Conservation (phyloP, 495 filamentous ascomycete species). For the Cairneyella variabilis region DNA sequence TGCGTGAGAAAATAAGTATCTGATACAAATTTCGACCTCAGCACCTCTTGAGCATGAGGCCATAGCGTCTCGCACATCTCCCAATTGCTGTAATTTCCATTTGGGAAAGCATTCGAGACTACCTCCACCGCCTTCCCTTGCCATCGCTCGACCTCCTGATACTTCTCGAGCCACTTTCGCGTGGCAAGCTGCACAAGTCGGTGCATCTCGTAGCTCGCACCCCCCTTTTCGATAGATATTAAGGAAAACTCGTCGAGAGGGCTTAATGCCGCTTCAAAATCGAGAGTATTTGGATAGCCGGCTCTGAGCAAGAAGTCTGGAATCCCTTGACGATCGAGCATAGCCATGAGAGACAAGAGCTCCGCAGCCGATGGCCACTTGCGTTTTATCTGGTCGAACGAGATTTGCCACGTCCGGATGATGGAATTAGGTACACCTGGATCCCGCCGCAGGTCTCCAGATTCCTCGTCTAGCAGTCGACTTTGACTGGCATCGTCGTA, state of each 20-base stretch:
- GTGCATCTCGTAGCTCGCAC: slow-evolving; percentile 19
- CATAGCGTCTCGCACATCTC: slow-evolving; percentile 26
- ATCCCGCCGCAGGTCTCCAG: slow-evolving; percentile 37
- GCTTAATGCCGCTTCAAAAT: slow-evolving; percentile 14
- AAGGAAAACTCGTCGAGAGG: slow-evolving; percentile 22
- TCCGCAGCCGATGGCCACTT: slow-evolving; percentile 33
- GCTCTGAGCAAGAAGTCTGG: slow-evolving; percentile 32
- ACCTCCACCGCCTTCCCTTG: slow-evolving; percentile 6
- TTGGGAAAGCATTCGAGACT: slow-evolving; percentile 17
- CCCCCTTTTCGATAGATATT: slow-evolving; percentile 13
- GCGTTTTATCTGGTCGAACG: slow-evolving; percentile 40
- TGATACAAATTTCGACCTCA: slow-evolving; percentile 7
- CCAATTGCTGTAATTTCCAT: slow-evolving; percentile 30
- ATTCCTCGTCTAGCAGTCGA: slow-evolving; percentile 36
- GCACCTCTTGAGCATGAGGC: slow-evolving; percentile 27
- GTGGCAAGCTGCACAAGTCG: slow-evolving; percentile 28
- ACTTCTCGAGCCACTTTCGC: slow-evolving; percentile 21
- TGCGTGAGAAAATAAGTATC: slow-evolving; percentile 7
- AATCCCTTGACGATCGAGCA: slow-evolving; percentile 40
- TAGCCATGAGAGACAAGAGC: slow-evolving; percentile 38
- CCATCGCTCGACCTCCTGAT: slow-evolving; percentile 12
- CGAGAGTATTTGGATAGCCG: not conserved
- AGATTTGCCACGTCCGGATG: slow-evolving; percentile 43
- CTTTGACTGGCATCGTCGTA: slow-evolving; percentile 30
- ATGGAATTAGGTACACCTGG: slow-evolving; percentile 34